Evolutionary conservation across 2,329 filamentous ascomycete species (phyloP).

Genomic region (Pezizomycotina sp.): DNA sequence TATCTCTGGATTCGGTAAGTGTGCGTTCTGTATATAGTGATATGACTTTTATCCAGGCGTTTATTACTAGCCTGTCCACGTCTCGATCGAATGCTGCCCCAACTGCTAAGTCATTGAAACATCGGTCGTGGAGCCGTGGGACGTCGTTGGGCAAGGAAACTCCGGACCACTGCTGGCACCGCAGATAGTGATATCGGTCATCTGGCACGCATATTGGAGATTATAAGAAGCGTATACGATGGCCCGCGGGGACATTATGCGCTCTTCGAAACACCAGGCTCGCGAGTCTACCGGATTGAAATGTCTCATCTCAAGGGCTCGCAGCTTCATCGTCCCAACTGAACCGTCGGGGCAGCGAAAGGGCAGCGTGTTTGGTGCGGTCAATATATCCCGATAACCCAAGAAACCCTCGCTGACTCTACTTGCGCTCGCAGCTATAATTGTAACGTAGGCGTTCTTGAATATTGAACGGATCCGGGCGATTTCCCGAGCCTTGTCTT

Average conservation of each 20-base stretch:
- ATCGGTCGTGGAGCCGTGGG: too few relatives aligned
- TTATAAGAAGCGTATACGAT: constrained; percentile 3
- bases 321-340: not conserved
- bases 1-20: too few relatives aligned
- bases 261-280: constrained; percentile 3
- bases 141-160: too few relatives aligned
- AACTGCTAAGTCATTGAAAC: too few relatives aligned
- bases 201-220: constrained; percentile 1
- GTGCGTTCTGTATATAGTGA: too few relatives aligned
- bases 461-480: constrained; percentile 25
- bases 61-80: too few relatives aligned
- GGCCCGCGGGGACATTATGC: not conserved
- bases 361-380: not conserved
- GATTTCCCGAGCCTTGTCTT: constrained; percentile 24
- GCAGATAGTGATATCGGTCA: constrained; percentile 1
- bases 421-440: constrained; percentile 19
- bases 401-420: constrained; percentile 1
- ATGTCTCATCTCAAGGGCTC: constrained; percentile 1
- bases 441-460: constrained; percentile 19
- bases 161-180: not conserved
- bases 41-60: too few relatives aligned
- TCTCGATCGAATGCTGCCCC: too few relatives aligned
- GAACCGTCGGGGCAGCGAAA: not conserved
- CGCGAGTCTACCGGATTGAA: constrained; percentile 3
- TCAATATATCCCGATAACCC: not conserved